Evolutionary conservation across 129 eudicot genomes (phyloP).

Genomic region (Deinandra increscens): DNA sequence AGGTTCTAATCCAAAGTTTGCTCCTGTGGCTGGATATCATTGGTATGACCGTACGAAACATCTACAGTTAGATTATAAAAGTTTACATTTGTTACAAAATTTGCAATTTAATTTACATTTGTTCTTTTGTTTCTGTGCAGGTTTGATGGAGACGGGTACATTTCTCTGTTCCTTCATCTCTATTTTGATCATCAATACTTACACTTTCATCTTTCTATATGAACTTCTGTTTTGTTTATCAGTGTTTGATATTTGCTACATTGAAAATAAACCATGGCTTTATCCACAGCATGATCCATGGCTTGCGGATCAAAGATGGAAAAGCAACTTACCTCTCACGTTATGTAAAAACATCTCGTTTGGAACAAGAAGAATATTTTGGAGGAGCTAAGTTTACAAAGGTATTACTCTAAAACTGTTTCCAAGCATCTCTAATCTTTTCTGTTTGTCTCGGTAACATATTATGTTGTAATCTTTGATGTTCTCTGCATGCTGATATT

Average conservation of each 20-base stretch:
- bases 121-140: slow-evolving; percentile 53
- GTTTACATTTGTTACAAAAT: background rate
- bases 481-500: background rate
- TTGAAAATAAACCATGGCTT: background rate
- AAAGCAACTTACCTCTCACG: slow-evolving; percentile 97
- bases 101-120: background rate
- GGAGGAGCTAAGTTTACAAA: slow-evolving; percentile 85
- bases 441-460: too few species aligned
- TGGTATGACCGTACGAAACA: slow-evolving; percentile 62
- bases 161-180: slow-evolving; percentile 22
- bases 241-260: background rate
- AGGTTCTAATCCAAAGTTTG: slow-evolving; percentile 88
- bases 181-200: background rate
- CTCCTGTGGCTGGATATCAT: slow-evolving; percentile 96
- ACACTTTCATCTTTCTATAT: background rate
- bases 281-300: slow-evolving; percentile 85
- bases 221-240: too few species aligned
- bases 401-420: slow-evolving; percentile 39
- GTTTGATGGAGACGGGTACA: slow-evolving; percentile 99
- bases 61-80: background rate
- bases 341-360: slow-evolving; percentile 79
- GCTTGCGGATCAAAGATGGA: slow-evolving; percentile 92
- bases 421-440: too few species aligned
- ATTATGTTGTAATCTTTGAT: too few species aligned
- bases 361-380: slow-evolving; percentile 79